Conservation (phyloP, 2,329 filamentous ascomycete genomes). For the Trichophyton equinum region DNA sequence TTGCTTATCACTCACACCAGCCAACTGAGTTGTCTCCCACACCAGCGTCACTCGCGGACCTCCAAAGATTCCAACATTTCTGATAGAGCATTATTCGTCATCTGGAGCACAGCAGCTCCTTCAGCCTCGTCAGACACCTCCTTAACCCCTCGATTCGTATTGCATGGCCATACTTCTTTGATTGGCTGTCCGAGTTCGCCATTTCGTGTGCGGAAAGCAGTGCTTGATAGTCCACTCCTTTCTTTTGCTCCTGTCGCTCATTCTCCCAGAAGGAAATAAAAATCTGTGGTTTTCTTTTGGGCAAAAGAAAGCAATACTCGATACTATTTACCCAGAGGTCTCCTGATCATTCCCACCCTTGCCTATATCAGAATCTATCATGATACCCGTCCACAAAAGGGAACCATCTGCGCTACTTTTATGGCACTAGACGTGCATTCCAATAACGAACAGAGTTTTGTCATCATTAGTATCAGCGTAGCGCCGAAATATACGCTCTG, state of each 20-base stretch:
- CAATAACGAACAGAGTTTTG: neutral
- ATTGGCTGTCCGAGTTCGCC: neutral
- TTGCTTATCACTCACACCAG: neutral
- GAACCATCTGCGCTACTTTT: neutral
- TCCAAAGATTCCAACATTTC: neutral
- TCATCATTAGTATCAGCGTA: neutral
- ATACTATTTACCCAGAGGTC: neutral
- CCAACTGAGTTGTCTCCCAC: neutral
- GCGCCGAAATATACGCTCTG: neutral
- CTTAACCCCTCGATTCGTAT: neutral
- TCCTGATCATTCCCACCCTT: neutral
- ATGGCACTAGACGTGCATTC: neutral
- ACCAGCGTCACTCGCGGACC: neutral
- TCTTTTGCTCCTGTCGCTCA: constrained; percentile 4
- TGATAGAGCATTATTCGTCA: neutral
- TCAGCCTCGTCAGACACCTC: constrained; percentile 4
- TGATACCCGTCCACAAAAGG: neutral
- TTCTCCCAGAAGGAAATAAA: neutral
- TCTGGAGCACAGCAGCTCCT: neutral
- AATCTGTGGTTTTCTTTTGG: neutral
- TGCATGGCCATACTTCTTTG: neutral
- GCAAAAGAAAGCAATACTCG: neutral
- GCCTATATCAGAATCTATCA: neutral
- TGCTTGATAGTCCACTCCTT: constrained; percentile 1
- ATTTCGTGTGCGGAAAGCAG: neutral